Evolutionary conservation across 164 flowering plant species (phyloP), one percentile per base, ranked within the genome.

Genomic region (Berberis vulgaris): DNA sequence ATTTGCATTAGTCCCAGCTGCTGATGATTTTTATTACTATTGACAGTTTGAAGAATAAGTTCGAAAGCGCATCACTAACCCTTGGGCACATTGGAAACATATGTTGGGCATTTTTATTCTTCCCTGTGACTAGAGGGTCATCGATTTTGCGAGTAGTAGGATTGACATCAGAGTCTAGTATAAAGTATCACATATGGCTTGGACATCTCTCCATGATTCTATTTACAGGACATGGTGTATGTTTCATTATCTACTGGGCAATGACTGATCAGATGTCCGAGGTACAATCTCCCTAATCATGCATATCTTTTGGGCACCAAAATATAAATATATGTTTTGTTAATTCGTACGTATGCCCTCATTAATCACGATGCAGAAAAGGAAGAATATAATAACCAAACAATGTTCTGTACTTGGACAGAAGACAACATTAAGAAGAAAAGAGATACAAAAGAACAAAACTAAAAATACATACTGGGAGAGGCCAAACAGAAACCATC

Each of bases 141-240:
- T 83, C 94, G 8, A 67, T 88, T 63, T 71, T 91, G 77, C 80
- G 87, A 1, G 52, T 85, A 13, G 49, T 88, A 0, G 97, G 88
- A 6, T 74, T 88, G 1, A 84, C 87, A 1, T 84, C 95, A 0
- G 95, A 88, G 68, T 66, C 67, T 0, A 77, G 87, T 76, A 73
- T 87, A 59, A 87, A 84, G 69, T 87, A 87, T 66, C 95, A 85
- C 49, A 84, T 84, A 40, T 87, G 90, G 95, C 76, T 87, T 1
- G 95, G 95, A 5, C 84, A 87, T 65, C 63, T 81, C 38, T 71
- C 69, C 61, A 77, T 87, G 87, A 43, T 62, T 6, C 64, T 85
- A 49, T 85, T 83, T 74, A 76, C 91, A 0, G 72, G 81, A 45
- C 95, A 88, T 71, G 91, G 95, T 6, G 1, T 73, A 41, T 64